Conservation (phyloP, 257 asterid species). For the Knoxia roxburghii region DNA sequence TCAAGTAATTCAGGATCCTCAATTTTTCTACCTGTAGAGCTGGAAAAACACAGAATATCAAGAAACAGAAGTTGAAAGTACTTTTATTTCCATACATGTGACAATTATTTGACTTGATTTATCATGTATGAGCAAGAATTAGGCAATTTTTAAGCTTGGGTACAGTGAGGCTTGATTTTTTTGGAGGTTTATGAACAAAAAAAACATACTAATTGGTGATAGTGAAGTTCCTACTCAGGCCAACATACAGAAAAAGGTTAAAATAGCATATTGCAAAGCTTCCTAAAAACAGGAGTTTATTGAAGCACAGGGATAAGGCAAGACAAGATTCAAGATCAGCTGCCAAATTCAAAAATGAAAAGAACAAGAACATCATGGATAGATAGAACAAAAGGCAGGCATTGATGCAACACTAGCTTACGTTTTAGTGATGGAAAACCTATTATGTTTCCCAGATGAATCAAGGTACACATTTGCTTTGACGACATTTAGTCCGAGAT, state of each 20-base stretch:
- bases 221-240: background rate
- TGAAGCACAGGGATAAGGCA: background rate
- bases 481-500: constrained; percentile 84
- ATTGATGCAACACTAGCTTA: constrained; percentile 33
- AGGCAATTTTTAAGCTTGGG: background rate
- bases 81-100: no score
- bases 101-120: no score
- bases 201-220: background rate
- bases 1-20: constrained; percentile 94
- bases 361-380: background rate
- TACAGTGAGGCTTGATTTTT: background rate
- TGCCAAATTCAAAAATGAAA: constrained; percentile 6
- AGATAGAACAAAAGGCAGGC: constrained; percentile 8
- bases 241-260: background rate
- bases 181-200: background rate
- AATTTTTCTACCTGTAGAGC: constrained; percentile 85
- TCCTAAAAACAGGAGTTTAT: background rate
- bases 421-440: constrained; percentile 79
- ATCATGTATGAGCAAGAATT: no score
- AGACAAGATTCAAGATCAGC: background rate
- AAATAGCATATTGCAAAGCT: background rate
- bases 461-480: constrained; percentile 92
- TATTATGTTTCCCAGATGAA: constrained; percentile 94
- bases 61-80: constrained; percentile 5
- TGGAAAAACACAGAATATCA: constrained; percentile 24